Percentiles rank a stretch among this genome's conserved stretches.
Conservation (phyloP, 2,329 filamentous ascomycete species). For the Ceratocystis cacaofunesta region DNA sequence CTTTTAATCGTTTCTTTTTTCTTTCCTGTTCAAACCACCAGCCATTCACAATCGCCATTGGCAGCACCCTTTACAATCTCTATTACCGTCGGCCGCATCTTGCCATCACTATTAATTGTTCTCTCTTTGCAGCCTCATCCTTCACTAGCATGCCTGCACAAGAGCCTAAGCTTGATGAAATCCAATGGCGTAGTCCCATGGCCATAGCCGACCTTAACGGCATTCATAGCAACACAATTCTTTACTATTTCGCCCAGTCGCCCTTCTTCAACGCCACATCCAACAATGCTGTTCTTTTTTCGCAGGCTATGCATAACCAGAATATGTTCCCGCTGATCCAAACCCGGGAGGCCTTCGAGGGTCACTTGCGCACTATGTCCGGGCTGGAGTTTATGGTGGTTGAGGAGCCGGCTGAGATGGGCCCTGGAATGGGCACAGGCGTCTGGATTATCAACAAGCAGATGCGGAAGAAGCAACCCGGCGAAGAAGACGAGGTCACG, state of each 20-base stretch:
- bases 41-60: neutral
- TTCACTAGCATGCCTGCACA: slow-evolving; percentile 29
- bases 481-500: slow-evolving; percentile 42
- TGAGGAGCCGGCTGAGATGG: slow-evolving; percentile 48
- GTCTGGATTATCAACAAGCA: slow-evolving; percentile 60
- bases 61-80: neutral
- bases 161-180: slow-evolving; percentile 48
- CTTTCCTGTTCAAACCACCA: neutral
- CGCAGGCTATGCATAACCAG: slow-evolving; percentile 46
- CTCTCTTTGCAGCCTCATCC: neutral
- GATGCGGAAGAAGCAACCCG: slow-evolving; percentile 41
- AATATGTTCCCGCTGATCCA: slow-evolving; percentile 42
- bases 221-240: slow-evolving; percentile 49
- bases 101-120: neutral
- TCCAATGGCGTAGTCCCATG: slow-evolving; percentile 46
- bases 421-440: slow-evolving; percentile 48
- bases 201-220: slow-evolving; percentile 37
- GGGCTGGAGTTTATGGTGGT: slow-evolving; percentile 53
- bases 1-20: neutral
- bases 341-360: slow-evolving; percentile 49
- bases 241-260: slow-evolving; percentile 53
- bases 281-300: slow-evolving; percentile 50
- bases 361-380: slow-evolving; percentile 46
- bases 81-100: too few relatives aligned
- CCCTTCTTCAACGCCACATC: slow-evolving; percentile 54